Evolutionary conservation across 495 filamentous ascomycete species (phyloP).

Genomic region (Aspergillus cristatus): DNA sequence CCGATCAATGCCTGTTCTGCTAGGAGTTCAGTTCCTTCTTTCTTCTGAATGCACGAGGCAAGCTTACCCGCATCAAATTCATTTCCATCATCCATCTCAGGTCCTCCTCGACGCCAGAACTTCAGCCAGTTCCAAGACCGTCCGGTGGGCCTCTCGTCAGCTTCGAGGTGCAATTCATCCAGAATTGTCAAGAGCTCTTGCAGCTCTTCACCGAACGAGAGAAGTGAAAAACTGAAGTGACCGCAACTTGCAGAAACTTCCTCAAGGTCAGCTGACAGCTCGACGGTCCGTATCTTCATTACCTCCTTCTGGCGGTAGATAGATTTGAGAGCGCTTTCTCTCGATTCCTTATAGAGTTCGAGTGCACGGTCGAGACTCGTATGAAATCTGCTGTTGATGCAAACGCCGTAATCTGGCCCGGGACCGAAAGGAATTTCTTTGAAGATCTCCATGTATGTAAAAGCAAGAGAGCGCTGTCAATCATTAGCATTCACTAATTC

Average conservation of each 20-base stretch:
- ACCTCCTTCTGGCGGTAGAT: slow-evolving; percentile 72
- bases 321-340: slow-evolving; percentile 62
- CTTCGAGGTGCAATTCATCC: slow-evolving; percentile 67
- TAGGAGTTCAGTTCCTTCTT: too few relatives aligned
- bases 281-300: slow-evolving; percentile 51
- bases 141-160: slow-evolving; percentile 43
- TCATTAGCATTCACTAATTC: slow-evolving; percentile 9
- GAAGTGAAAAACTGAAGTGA: slow-evolving; percentile 83
- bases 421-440: slow-evolving; percentile 74
- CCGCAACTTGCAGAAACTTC: slow-evolving; percentile 94
- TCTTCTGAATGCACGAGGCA: not conserved
- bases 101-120: slow-evolving; percentile 52
- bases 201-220: slow-evolving; percentile 86
- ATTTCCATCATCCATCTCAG: slow-evolving; percentile 10
- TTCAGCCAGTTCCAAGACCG: slow-evolving; percentile 81
- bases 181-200: slow-evolving; percentile 71
- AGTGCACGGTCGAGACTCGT: slow-evolving; percentile 72
- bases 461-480: slow-evolving; percentile 69
- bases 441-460: slow-evolving; percentile 79
- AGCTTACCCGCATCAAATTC: not conserved
- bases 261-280: slow-evolving; percentile 86
- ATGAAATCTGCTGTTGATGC: slow-evolving; percentile 67
- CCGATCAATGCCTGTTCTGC: not conserved
- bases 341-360: slow-evolving; percentile 61
- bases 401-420: slow-evolving; percentile 54